A percentile compares a stretch with the other conserved stretches of the same genome.
phyloP scores from a whole-genome alignment of 805 yeast species.

The Candida ulmi region DNA sequence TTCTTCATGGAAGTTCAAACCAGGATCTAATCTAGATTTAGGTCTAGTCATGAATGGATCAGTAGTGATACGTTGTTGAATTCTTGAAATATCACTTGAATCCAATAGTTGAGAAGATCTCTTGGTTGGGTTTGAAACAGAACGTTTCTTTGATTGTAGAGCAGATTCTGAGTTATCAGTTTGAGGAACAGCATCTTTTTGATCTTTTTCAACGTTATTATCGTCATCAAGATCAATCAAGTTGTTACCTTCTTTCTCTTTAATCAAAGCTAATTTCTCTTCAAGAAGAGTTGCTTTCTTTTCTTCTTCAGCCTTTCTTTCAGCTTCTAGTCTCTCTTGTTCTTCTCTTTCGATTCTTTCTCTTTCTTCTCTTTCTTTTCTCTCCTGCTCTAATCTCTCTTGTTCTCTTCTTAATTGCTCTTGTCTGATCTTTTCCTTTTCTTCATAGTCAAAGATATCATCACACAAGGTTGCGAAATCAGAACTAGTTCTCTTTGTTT shows the following conservation, averaged over 20 bases:
- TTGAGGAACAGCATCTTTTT: constrained; percentile 8
- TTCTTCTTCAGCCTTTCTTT: constrained; percentile 16
- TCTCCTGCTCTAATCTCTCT: constrained; percentile 32
- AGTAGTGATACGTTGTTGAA: constrained; percentile 31
- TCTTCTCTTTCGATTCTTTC: constrained; percentile 19
- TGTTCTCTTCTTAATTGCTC: constrained; percentile 36
- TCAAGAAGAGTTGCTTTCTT: constrained; percentile 11
- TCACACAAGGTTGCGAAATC: constrained; percentile 77
- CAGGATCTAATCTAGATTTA: constrained; percentile 39
- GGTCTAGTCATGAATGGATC: constrained; percentile 35
- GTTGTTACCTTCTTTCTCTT: constrained; percentile 12
- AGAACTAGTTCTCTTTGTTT: constrained; percentile 69
- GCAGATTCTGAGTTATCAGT: constrained; percentile 3
- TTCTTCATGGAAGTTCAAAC: constrained; percentile 25
- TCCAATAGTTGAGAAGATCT: constrained; percentile 18
- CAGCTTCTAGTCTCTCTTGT: constrained; percentile 5
- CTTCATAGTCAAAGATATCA: constrained; percentile 68
- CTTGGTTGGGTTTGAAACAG: constrained; percentile 33
- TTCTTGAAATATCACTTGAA: constrained; percentile 22
- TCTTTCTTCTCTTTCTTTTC: constrained; percentile 18
- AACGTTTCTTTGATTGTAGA: constrained; percentile 21
- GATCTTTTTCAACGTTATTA: background rate
- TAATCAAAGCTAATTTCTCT: constrained; percentile 17
- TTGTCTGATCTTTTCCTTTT: constrained; percentile 50
- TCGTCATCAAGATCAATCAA: constrained; percentile 10